phyloP scores from a whole-genome alignment of 1,284 basidiomycete species.

The Marasmius sp. region DNA sequence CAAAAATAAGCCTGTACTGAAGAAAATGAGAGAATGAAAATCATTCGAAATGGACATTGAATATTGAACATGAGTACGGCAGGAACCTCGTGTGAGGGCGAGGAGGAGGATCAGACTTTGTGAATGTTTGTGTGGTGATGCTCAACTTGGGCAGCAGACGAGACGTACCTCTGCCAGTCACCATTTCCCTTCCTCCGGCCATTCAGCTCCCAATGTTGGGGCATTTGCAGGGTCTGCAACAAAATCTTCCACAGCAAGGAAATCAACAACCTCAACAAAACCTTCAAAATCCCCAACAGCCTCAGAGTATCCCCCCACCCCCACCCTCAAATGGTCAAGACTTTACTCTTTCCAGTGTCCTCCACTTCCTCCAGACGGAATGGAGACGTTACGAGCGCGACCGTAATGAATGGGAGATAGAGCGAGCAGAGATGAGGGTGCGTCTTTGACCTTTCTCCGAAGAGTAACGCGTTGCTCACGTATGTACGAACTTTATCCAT shows the following conservation, averaged over 20 bases:
- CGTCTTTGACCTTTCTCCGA: constrained; percentile 36
- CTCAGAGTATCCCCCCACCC: constrained; percentile 63
- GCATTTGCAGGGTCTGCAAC: constrained; percentile 60
- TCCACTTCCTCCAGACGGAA: constrained; percentile 98
- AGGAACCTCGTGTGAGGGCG: not conserved
- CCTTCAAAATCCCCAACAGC: constrained; percentile 52
- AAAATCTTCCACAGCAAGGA: constrained; percentile 47
- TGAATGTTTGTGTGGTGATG: not conserved
- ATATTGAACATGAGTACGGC: not conserved
- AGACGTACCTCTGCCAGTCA: constrained; percentile 4
- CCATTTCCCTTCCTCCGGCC: constrained; percentile 25
- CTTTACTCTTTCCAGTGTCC: constrained; percentile 90
- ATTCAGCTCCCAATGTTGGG: constrained; percentile 70
- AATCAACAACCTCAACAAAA: constrained; percentile 48
- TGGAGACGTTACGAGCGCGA: constrained; percentile 97
- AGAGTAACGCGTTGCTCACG: constrained; percentile 19
- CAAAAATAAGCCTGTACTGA: too few species aligned
- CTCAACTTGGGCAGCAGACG: not conserved
- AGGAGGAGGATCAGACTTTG: not conserved
- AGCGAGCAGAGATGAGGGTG: constrained; percentile 97
- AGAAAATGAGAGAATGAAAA: too few species aligned
- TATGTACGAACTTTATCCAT: constrained; percentile 21
- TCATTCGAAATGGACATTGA: not conserved
- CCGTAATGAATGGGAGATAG: constrained; percentile 99
- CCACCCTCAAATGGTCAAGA: constrained; percentile 82